Base-by-base conservation (phyloP, 345 rosid genomes). In the Passiflora organensis region DNA sequence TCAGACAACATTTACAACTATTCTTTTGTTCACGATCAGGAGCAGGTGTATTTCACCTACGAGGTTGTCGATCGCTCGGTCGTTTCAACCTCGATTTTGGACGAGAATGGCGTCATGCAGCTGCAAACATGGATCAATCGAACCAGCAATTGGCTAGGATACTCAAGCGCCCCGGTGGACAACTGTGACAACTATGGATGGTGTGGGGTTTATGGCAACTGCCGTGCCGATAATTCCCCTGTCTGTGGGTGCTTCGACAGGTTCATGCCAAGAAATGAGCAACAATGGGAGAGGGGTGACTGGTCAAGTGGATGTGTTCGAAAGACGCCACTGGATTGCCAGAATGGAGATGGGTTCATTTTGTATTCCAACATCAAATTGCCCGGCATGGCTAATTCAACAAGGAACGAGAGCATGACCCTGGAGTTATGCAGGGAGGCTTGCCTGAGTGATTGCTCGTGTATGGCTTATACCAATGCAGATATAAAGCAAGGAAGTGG, bases 131-230 rank as follows among this genome's bases (percentile, higher is more conserved):
- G 57, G 57, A 38, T 18, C 20, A 44, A 36, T 6, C 17, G 23
- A 34, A 36, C 19, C 13, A 36, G 11, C 6, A 13, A 1, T 1
- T 37, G 44, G 44, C 13, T 36, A 13, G n/a, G 13, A n/a, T 53
- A 34, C 43, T 39, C 57, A 8, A 18, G 13, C 11, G 23, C 44
- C 13, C 57, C 57, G 5, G 44, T 23, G 0, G 57, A 53, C 28
- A 38, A 14, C 17, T 53, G 57, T n/a, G 57, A 53, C 19, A 36
- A 21, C 6, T 53, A 53, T 38, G 23, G 6, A 19, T 14, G 36
- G n/a, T 53, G 57, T 13, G 57, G 44, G 18, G 57, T 23, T 53
- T 19, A 53, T 53, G 57, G 25, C 19, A 53, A 14, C 13, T 53
- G 57, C 17, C 36, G 9, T 17, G 14, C 37, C 9, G 43, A 44